Conservation (phyloP, 768 basidiomycete species). For the Grammothele lineata region DNA sequence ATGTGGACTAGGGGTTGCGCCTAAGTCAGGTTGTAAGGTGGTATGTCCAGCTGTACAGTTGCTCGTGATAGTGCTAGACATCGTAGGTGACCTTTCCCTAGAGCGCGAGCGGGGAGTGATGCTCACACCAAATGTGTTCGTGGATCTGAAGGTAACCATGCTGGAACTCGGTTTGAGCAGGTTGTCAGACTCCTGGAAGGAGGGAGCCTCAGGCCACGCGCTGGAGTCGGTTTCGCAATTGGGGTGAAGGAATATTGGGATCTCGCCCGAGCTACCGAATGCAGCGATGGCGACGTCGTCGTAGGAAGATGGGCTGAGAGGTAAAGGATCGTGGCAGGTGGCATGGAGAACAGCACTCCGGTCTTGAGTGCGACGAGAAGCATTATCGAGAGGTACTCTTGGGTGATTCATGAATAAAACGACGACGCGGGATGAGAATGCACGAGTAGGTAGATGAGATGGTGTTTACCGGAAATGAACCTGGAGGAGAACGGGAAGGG, state of each 20-base stretch:
- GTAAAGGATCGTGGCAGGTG: too few relatives aligned
- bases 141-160: slow-evolving; percentile 14
- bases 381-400: background rate
- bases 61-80: slow-evolving; percentile 1
- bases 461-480: too few relatives aligned
- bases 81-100: background rate
- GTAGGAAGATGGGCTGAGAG: slow-evolving; percentile 4
- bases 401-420: too few relatives aligned
- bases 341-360: too few relatives aligned
- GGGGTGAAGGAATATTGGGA: slow-evolving; percentile 23
- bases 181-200: background rate
- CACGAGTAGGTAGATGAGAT: too few relatives aligned
- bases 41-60: background rate
- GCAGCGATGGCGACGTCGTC: background rate
- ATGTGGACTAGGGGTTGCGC: too few relatives aligned
- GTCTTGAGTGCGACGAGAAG: too few relatives aligned
- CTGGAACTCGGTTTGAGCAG: slow-evolving; percentile 14
- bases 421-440: too few relatives aligned
- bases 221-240: background rate
- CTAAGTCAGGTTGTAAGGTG: too few relatives aligned
- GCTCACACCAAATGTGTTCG: slow-evolving; percentile 20
- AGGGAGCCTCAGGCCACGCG: background rate
- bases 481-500: too few relatives aligned
- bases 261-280: slow-evolving; percentile 22
- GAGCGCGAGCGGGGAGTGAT: too few relatives aligned